Base-by-base conservation (phyloP, 345 rosid genomes). In the Kandelia obovata region DNA sequence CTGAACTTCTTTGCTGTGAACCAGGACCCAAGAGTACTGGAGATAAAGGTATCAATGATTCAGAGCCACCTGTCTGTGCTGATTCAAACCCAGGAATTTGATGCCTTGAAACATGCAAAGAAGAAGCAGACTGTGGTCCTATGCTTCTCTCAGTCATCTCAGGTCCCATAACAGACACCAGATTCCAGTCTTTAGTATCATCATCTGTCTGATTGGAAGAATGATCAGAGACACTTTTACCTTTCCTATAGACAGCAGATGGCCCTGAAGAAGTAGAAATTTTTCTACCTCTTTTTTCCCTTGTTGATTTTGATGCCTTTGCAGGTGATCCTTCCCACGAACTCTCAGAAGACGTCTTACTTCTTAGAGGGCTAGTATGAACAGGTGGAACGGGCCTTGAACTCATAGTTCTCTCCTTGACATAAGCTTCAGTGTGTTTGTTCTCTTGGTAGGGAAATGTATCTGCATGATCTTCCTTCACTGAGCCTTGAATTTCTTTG, bases 91-190 rank as follows among this genome's bases (percentile, higher is more conserved):
- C 58, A 65, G 68, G 68, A 13, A 25, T 35, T 35, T 28, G 37
- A 66, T 71, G 72, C 34, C 30, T 61, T 49, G 39, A 64, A 66
- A 67, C 67, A 71, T 46, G 30, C 28, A 53, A 68, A 32, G 66
- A 43, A 52, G 47, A 17, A 32, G 8, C 39, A 58, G 53, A 28
- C 23, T 46, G 61, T 21, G 66, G 64, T 34, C 34, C 70, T 19
- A 31, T 6, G 20, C 49, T 66, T 56, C 59, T 56, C 66, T 71
- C 72, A 19, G 52, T 26, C 34, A 55, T 49, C 23, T 66, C 71
- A n/a, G 61, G 20, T 11, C 60, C 67, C 39, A 47, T 11, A 5
- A 52, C 61, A 53, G 75, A 56, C 6, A 43, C 64, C n/a, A 47
- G 39, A 39, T 47, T 60, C 70, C 55, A 59, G 46, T 59, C 71